phyloP scores from a whole-genome alignment of 176 grass and related monocot species.

The Oryza coarctata region DNA sequence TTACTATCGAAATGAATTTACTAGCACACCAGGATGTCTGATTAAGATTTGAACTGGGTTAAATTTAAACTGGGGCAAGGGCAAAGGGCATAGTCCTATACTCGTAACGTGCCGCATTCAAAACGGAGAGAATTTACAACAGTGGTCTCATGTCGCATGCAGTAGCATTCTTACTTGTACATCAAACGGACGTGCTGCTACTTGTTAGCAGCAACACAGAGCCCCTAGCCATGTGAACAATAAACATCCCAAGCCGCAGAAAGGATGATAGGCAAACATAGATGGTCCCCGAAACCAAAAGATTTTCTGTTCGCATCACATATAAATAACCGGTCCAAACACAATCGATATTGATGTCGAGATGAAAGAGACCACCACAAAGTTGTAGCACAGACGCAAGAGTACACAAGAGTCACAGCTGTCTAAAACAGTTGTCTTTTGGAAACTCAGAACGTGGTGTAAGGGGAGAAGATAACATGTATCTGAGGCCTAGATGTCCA shows the following conservation, averaged over 20 bases:
- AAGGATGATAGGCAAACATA: background rate
- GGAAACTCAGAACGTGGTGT: constrained; percentile 8
- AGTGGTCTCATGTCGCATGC: background rate
- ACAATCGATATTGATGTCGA: background rate
- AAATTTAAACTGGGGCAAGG: too few relatives aligned
- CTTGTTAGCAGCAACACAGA: background rate
- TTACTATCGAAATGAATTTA: too few relatives aligned
- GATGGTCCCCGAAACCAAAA: constrained; percentile 16
- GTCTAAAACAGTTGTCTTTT: constrained; percentile 42
- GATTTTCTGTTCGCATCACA: constrained; percentile 28
- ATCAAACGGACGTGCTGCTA: background rate
- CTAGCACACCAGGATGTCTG: too few relatives aligned
- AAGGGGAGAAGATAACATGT: background rate
- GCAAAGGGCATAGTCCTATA: too few relatives aligned
- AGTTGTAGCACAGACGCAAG: constrained; percentile 18
- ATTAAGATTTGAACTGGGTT: too few relatives aligned
- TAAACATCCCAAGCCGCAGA: background rate
- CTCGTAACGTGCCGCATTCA: too few relatives aligned
- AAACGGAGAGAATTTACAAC: background rate
- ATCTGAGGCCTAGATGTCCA: constrained; percentile 66
- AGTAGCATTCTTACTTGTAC: too few relatives aligned
- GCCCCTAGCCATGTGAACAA: background rate
- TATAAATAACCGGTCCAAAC: constrained; percentile 38
- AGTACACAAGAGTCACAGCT: constrained; percentile 24
- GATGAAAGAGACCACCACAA: background rate